Percentiles rank a stretch among this genome's conserved stretches.
These are phyloP conservation scores for Chalciporus sphaerocephalus DNA, from an alignment of 768 basidiomycete species.

Conservation along the genomic window DNA sequence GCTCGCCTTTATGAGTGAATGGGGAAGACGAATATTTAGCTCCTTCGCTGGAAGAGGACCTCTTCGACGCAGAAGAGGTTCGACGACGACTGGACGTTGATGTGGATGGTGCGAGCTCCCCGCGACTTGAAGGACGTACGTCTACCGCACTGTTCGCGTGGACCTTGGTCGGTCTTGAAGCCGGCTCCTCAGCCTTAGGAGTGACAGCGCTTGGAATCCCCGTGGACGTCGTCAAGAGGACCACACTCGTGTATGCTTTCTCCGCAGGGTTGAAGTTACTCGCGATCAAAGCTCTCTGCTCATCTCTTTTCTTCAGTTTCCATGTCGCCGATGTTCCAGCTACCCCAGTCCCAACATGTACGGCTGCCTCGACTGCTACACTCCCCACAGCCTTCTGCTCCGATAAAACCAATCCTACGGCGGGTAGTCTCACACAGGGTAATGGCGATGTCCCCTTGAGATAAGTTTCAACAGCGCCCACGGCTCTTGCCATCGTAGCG, in stretches of 20 bases:
- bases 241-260: slow-evolving; percentile 46
- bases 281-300: slow-evolving; percentile 51
- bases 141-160: slow-evolving; percentile 18
- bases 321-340: slow-evolving; percentile 38
- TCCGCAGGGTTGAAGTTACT: slow-evolving; percentile 50
- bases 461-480: slow-evolving; percentile 70
- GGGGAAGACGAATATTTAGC: slow-evolving; percentile 42
- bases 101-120: slow-evolving; percentile 24
- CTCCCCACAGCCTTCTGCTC: slow-evolving; percentile 40
- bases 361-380: slow-evolving; percentile 33
- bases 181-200: slow-evolving; percentile 32
- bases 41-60: slow-evolving; percentile 34
- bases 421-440: slow-evolving; percentile 67
- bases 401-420: slow-evolving; percentile 54
- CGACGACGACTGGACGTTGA: slow-evolving; percentile 15
- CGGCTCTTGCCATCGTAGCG: slow-evolving; percentile 63
- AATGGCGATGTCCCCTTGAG: slow-evolving; percentile 62
- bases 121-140: slow-evolving; percentile 8
- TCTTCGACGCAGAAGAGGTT: slow-evolving; percentile 24
- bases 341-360: slow-evolving; percentile 26
- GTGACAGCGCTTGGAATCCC: slow-evolving; percentile 4
- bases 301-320: slow-evolving; percentile 59
- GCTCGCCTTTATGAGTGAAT: slow-evolving; percentile 60
- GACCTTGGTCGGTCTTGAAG: slow-evolving; percentile 41
- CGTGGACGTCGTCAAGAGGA: slow-evolving; percentile 41